Conservation (phyloP, 306 rosid species). For the Fagus sylvatica region DNA sequence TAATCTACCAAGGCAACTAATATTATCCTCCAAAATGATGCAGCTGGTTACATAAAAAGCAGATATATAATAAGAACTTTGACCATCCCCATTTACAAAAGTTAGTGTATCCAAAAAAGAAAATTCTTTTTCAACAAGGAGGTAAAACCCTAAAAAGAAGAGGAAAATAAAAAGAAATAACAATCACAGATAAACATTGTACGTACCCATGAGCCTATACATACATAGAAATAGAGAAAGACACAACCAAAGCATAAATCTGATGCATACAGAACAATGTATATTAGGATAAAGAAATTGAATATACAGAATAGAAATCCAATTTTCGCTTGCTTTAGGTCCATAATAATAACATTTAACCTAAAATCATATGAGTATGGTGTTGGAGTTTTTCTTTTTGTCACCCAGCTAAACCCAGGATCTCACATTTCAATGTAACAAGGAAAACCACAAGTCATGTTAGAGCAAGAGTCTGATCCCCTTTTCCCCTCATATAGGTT, state of each 20-base stretch:
- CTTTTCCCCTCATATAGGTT: background rate
- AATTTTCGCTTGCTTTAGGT: background rate
- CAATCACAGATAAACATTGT: background rate
- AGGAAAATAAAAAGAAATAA: background rate
- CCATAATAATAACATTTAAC: background rate
- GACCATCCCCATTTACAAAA: background rate
- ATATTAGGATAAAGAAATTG: background rate
- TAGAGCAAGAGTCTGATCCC: background rate
- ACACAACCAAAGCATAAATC: background rate
- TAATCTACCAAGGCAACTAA: constrained; percentile 17
- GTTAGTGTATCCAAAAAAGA: background rate
- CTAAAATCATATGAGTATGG: background rate
- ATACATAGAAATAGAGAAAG: background rate
- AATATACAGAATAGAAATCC: background rate
- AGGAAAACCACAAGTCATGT: background rate
- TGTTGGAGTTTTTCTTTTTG: background rate
- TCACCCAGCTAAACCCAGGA: background rate
- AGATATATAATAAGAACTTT: background rate
- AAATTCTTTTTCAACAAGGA: background rate
- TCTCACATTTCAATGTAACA: background rate
- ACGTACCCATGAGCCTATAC: background rate
- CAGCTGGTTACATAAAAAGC: constrained; percentile 14
- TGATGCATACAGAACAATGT: background rate
- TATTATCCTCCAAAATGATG: constrained; percentile 6
- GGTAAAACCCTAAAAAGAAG: no score